A percentile compares a stretch with the other conserved stretches of the same genome.
Conservation (phyloP, 768 basidiomycete genomes). For the Lactarius tabidus region DNA sequence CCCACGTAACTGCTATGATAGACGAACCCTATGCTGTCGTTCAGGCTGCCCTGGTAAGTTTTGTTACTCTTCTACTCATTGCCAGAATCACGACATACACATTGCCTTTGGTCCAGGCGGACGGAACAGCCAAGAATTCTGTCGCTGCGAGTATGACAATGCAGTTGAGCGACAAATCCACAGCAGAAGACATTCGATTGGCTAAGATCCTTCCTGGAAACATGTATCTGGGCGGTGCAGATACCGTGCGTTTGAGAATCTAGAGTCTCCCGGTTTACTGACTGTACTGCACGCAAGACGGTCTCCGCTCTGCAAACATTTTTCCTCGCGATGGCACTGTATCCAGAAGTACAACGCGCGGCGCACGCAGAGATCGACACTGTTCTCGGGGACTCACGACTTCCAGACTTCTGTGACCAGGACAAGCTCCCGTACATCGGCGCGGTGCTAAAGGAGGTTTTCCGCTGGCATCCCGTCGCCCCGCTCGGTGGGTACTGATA, state of each 20-base stretch:
- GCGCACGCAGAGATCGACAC: conserved; percentile 39
- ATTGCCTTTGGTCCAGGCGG: background rate
- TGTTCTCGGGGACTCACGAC: conserved; percentile 32
- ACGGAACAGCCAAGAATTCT: background rate
- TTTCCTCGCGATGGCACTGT: conserved; percentile 26
- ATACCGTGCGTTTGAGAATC: conserved; percentile 16
- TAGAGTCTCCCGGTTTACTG: background rate
- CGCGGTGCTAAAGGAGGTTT: conserved; percentile 39
- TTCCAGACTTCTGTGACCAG: conserved; percentile 37
- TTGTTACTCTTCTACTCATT: no score
- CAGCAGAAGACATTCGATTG: background rate
- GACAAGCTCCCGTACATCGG: conserved; percentile 35
- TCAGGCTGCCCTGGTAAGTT: background rate
- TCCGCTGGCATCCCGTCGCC: conserved; percentile 32
- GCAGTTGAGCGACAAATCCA: background rate
- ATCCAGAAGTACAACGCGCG: conserved; percentile 23
- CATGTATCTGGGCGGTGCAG: conserved; percentile 14
- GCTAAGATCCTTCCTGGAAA: background rate
- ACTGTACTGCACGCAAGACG: conserved; percentile 11
- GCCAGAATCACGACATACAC: background rate
- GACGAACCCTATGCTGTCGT: conserved; percentile 8
- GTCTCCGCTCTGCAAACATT: background rate
- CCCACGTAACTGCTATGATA: background rate
- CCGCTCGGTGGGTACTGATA: conserved; percentile 19
- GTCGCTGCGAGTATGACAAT: background rate